Evolutionary conservation across 306 rosid genomes (phyloP), one percentile per base, ranked within the genome.

Genomic region (Urtica urens): DNA sequence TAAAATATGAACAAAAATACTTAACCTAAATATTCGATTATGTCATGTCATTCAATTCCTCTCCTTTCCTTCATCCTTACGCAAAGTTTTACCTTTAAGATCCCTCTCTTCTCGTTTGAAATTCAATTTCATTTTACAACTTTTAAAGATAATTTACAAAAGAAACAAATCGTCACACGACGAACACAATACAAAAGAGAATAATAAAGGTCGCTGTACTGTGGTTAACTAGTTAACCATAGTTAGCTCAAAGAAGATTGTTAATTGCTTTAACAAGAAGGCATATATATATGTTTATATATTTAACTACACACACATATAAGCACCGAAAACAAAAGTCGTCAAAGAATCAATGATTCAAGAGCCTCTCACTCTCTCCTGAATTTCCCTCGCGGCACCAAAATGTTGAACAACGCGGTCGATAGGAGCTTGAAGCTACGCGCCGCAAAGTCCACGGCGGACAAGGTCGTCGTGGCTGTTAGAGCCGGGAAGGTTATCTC

Each of bases 401-500:
- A n/a, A n/a, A 69, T 38, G 70, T 59, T 64, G 19, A 39, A 55
- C 0, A 38, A 46, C 19, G 53, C 61, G 35, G 41, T 48, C 19
- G 72, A 50, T 15, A 53, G 52, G 23, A 72, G 80, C 57, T 77
- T 73, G 4, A 69, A 78, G 63, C 77, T 62, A 30, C 53, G 46
- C 48, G 51, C 58, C 49, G 20, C 45, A 18, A 38, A 55, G n/a
- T 23, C 65, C 41, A 52, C 44, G 33, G 63, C 78, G 14, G 81
- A 78, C 22, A 84, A 82, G 49, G 99, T 90, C 26, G 57, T 90
- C 3, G 93, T 79, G 19, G 95, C 99, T 10, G 79, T 85, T 26
- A 90, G 79, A 58, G 95, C 92, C 2, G 95, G 77, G 75, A 82
- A 59, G 59, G 67, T 73, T 58, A 77, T 90, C 49, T 81, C 92